Evolutionary conservation across 495 filamentous ascomycete genomes (phyloP), one percentile per base, ranked within the genome.

Genomic region (Hypoxylon cercidicola): DNA sequence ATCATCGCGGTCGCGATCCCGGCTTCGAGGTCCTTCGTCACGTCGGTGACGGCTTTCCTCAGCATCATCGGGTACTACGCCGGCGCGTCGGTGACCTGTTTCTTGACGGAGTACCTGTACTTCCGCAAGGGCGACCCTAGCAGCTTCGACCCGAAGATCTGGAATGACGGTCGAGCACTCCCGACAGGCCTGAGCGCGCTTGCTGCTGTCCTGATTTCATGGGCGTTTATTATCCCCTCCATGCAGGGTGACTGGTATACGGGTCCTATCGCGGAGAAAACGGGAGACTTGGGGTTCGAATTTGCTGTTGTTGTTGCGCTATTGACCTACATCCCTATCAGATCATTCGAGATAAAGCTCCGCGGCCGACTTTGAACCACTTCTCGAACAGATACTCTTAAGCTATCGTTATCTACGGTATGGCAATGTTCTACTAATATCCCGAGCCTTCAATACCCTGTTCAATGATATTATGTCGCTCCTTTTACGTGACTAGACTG

Each of bases 241-340:
- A 82, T 82, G 79, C 74, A 72, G 15, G 75, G 77, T 56, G 75
- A 70, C n/a, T 82, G 79, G 79, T 82, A 76, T 57, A 75, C 74
- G 0, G 79, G 79, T 0, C 77, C 79, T 1, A 77, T 82, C 51
- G 79, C 79, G 1, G 52, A 74, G 72, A 72, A 70, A 19, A 78
- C 79, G 11, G 79, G 81, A 16, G 81, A 83, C 71, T 68, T 83
- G 19, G 81, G 79, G 0, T 81, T 83, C 57, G 79, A 82, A 68
- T 64, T 81, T 25, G 79, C 78, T 3, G 73, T 82, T 32, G 76
- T 77, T 0, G 64, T 82, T 9, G 75, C 75, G 59, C 63, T 74
- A 3, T 20, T 77, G 39, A 63, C 79, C 18, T 82, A 82, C 37
- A n/a, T 71, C 7, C 68, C 69, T 13, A 62, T 75, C 19, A 63